Conservation (phyloP, 495 filamentous ascomycete species). For the Neurospora sp. region DNA sequence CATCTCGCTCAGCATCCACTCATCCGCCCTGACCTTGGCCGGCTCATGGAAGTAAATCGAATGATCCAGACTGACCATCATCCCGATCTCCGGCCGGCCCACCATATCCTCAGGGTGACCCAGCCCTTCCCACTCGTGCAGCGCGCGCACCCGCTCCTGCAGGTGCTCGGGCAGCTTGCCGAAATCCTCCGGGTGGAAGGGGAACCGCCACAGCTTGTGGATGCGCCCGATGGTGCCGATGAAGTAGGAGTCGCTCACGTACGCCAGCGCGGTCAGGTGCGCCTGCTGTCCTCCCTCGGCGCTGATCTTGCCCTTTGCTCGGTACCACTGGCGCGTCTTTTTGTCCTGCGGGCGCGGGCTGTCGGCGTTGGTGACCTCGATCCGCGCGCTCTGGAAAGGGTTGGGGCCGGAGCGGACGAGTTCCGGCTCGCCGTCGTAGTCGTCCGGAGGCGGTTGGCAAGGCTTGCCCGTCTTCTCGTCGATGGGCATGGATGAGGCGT, state of each 20-base stretch:
- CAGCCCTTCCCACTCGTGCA: slow-evolving; percentile 34
- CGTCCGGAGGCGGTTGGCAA: slow-evolving; percentile 25
- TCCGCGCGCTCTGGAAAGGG: slow-evolving; percentile 49
- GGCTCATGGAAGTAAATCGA: slow-evolving; percentile 93
- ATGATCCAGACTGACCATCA: slow-evolving; percentile 95
- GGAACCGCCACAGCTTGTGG: slow-evolving; percentile 59
- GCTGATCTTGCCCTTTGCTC: slow-evolving; percentile 62
- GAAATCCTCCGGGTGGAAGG: slow-evolving; percentile 26
- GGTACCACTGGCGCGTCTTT: slow-evolving; percentile 66
- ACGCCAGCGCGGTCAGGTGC: slow-evolving; percentile 79
- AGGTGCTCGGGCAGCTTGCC: slow-evolving; percentile 19
- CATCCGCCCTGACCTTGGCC: slow-evolving; percentile 66
- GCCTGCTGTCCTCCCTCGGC: slow-evolving; percentile 55
- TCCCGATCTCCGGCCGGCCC: slow-evolving; percentile 53
- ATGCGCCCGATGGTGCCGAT: slow-evolving; percentile 76
- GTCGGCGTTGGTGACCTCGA: slow-evolving; percentile 37
- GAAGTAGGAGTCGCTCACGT: slow-evolving; percentile 86
- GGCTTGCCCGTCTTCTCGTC: slow-evolving; percentile 18
- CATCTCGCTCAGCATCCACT: slow-evolving; percentile 92
- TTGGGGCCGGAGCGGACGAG: slow-evolving; percentile 21
- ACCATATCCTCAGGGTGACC: slow-evolving; percentile 27
- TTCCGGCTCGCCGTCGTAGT: slow-evolving; percentile 27
- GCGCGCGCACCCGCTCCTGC: slow-evolving; percentile 18
- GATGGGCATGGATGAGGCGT: slow-evolving; percentile 48
- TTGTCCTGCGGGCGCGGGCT: slow-evolving; percentile 47